Percentiles rank a stretch among this genome's conserved stretches.
phyloP scores from a whole-genome alignment of 495 filamentous ascomycete genomes.

The Penicillium arizonense region DNA sequence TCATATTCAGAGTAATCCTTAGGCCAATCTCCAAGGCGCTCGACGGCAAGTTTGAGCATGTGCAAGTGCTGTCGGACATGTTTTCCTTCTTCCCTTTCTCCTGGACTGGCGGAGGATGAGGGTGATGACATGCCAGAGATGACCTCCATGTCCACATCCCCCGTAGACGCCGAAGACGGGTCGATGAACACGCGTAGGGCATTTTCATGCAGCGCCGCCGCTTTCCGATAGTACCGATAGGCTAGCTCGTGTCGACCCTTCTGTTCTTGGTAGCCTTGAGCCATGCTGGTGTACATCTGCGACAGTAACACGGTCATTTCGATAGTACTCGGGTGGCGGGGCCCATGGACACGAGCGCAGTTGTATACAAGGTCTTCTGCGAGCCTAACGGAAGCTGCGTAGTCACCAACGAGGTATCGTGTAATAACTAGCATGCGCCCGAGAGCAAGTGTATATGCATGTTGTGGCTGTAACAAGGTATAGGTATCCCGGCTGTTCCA shows the following conservation, averaged over 20 bases:
- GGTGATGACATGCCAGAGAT: slow-evolving; percentile 15
- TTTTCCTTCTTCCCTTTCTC: slow-evolving; percentile 19
- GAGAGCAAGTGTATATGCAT: slow-evolving; percentile 23
- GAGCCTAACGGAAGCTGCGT: slow-evolving; percentile 19
- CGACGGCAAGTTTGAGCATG: slow-evolving; percentile 27
- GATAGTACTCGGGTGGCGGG: too few species aligned
- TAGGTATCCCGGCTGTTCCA: slow-evolving; percentile 27
- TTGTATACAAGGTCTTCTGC: slow-evolving; percentile 33
- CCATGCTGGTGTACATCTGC: too few species aligned
- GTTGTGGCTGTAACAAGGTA: slow-evolving; percentile 11
- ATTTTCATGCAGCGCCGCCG: slow-evolving; percentile 29
- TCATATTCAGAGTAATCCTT: slow-evolving; percentile 30
- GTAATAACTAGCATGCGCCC: slow-evolving; percentile 30
- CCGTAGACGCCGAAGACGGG: not conserved
- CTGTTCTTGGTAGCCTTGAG: slow-evolving; percentile 14
- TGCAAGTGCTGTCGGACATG: slow-evolving; percentile 28
- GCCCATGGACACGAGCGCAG: slow-evolving; percentile 7
- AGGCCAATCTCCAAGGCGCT: slow-evolving; percentile 29
- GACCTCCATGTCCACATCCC: slow-evolving; percentile 21
- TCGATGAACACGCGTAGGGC: slow-evolving; percentile 23
- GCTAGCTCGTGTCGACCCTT: slow-evolving; percentile 21
- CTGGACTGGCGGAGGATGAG: slow-evolving; percentile 12
- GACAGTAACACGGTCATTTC: too few species aligned
- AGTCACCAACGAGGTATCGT: slow-evolving; percentile 26
- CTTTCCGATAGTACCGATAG: slow-evolving; percentile 26